Evolutionary conservation across 2,329 filamentous ascomycete species (phyloP).

Genomic region (Bimuria novae-zelandiae): DNA sequence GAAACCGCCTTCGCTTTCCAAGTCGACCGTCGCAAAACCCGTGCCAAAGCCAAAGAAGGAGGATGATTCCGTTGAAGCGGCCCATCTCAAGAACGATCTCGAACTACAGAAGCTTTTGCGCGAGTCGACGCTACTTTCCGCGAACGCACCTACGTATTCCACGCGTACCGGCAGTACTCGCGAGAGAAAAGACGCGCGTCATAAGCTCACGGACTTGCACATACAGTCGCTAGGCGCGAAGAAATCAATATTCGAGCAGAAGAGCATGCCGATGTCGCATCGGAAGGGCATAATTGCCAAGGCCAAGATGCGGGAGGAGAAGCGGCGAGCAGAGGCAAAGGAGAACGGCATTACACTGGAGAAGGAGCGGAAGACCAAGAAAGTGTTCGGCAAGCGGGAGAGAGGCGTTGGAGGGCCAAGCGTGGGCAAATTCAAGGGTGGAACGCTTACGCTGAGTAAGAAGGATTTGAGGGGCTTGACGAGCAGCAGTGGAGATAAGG

Average conservation of each 20-base stretch:
- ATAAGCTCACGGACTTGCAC: slow-evolving; percentile 82
- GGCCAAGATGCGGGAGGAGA: slow-evolving; percentile 66
- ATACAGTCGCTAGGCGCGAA: slow-evolving; percentile 82
- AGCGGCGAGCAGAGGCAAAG: slow-evolving; percentile 74
- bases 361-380: slow-evolving; percentile 52
- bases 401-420: slow-evolving; percentile 74
- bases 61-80: slow-evolving; percentile 61
- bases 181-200: slow-evolving; percentile 66
- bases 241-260: slow-evolving; percentile 72
- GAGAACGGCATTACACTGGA: slow-evolving; percentile 94
- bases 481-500: slow-evolving; percentile 46
- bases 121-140: slow-evolving; percentile 84
- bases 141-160: slow-evolving; percentile 52
- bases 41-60: slow-evolving; percentile 20
- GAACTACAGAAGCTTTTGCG: slow-evolving; percentile 87
- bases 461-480: slow-evolving; percentile 73
- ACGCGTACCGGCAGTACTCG: slow-evolving; percentile 49
- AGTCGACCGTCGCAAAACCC: slow-evolving; percentile 28
- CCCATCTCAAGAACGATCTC: slow-evolving; percentile 86
- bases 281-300: slow-evolving; percentile 82
- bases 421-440: slow-evolving; percentile 79
- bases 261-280: slow-evolving; percentile 87
- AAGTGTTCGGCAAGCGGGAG: slow-evolving; percentile 52
- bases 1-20: slow-evolving; percentile 53
- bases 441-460: slow-evolving; percentile 77